Percentiles rank a stretch among this genome's conserved stretches.
These are phyloP conservation scores for Rhododendron mucronatum DNA, from an alignment of 148 eudicot species.

Conservation along the genomic window DNA sequence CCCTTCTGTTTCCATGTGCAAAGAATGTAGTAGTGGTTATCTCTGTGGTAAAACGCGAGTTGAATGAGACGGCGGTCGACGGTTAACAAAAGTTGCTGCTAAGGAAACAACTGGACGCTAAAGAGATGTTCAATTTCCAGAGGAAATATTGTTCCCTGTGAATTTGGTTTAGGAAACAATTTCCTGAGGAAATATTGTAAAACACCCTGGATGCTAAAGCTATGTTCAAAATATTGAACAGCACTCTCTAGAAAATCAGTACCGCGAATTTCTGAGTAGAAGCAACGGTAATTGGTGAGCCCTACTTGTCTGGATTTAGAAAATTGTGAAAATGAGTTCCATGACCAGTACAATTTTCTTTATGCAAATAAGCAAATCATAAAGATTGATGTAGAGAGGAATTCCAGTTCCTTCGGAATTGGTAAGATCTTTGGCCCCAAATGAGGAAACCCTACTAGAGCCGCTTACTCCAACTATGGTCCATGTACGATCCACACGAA, in stretches of 20 bases:
- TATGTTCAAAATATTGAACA: neutral
- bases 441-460: neutral
- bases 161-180: neutral
- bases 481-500: neutral
- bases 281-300: neutral
- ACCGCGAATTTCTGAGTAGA: neutral
- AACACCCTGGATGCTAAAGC: neutral
- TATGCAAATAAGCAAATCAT: neutral
- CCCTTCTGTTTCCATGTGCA: neutral
- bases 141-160: neutral
- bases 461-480: too few relatives aligned
- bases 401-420: neutral
- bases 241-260: neutral
- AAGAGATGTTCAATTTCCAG: too few relatives aligned
- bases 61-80: neutral
- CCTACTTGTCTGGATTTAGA: neutral
- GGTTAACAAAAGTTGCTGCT: too few relatives aligned
- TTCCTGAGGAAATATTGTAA: too few relatives aligned
- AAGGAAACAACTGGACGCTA: too few relatives aligned
- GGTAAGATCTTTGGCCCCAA: neutral
- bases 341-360: neutral
- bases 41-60: neutral
- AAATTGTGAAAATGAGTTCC: neutral
- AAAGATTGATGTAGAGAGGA: neutral
- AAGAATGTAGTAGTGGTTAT: neutral